Evolutionary conservation across 2,329 filamentous ascomycete genomes (phyloP), one percentile per base, ranked within the genome.

Genomic region (Colletotrichum caudatum): DNA sequence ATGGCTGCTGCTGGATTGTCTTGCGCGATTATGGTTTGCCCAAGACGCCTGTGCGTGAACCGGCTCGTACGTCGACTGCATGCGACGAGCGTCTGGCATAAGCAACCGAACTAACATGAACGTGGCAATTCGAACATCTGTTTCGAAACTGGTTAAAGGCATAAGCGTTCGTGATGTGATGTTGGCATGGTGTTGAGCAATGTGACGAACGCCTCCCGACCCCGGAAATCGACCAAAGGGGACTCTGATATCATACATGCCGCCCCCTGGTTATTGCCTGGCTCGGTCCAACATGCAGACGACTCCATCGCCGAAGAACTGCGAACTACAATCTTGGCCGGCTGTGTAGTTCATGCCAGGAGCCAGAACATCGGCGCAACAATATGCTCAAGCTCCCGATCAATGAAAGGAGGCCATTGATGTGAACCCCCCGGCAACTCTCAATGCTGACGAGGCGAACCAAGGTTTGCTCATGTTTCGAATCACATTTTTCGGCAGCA

Each of bases 391-490:
- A 39, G n/a, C 35, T 33, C 23, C 8, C 18, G 18, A 35, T 50
- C 23, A 56, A n/a, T 44, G 9, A 26, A 16, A 41, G n/a, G 37
- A 18, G 39, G 29, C 16, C 16, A 50, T 12, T 51, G 26, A 57
- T 56, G 50, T 41, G 50, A 57, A 18, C n/a, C 9, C 57, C 14
- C 18, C 11, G 9, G 23, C 35, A 29, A 39, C n/a, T 16, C 6
- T 35, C 33, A 53, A 67, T 57, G 57, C 68, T 44, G 41, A 60
- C n/a, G n/a, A 41, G 57, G 41, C 23, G 57, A 62, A 51, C 23
- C 33, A n/a, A 67, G 53, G 41, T 67, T 53, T 67, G 64, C 64
- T 46, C 8, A 63, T 35, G 5, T 39, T 33, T 61, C 37, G 16
- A 18, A 16, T 20, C n/a, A 16, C 29, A 35, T n/a, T 46, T 46